Conservation (phyloP, 441 rosid species). For the Erodium chrysanthum region DNA sequence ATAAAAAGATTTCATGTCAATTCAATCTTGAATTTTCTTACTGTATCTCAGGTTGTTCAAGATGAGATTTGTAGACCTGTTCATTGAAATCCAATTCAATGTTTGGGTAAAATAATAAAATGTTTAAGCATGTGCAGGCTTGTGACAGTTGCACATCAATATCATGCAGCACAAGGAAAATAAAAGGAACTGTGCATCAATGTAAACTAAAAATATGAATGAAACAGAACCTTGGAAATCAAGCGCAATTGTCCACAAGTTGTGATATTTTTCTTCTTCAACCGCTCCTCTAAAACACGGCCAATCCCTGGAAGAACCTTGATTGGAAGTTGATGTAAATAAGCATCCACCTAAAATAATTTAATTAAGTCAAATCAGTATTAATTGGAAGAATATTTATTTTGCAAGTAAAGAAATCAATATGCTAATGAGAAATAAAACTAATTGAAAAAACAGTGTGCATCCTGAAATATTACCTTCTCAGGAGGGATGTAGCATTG, state of each 20-base stretch:
- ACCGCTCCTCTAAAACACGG: slow-evolving; percentile 61
- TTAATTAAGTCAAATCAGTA: slow-evolving; percentile 9
- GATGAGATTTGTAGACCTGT: neutral
- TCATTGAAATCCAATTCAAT: neutral
- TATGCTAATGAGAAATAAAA: slow-evolving; percentile 6
- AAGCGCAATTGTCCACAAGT: slow-evolving; percentile 70
- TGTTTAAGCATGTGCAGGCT: slow-evolving; percentile 14
- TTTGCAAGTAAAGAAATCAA: neutral
- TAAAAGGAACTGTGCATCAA: neutral
- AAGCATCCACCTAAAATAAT: slow-evolving; percentile 56
- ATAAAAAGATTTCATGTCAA: neutral
- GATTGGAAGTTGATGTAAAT: slow-evolving; percentile 56
- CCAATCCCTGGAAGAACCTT: slow-evolving; percentile 88
- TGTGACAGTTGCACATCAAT: slow-evolving; percentile 4
- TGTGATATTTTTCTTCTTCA: slow-evolving; percentile 50
- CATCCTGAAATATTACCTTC: slow-evolving; percentile 28
- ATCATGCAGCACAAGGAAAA: neutral
- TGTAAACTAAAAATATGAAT: neutral
- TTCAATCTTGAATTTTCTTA: neutral
- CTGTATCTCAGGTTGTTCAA: neutral
- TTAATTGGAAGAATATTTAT: neutral
- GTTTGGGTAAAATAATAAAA: neutral
- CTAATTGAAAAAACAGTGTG: neutral
- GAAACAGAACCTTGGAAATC: slow-evolving; percentile 58
- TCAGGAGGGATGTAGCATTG: slow-evolving; percentile 62